These are phyloP conservation scores for Ascochyta lentis DNA, from an alignment of 2,329 filamentous ascomycete genomes.

Conservation along the genomic window DNA sequence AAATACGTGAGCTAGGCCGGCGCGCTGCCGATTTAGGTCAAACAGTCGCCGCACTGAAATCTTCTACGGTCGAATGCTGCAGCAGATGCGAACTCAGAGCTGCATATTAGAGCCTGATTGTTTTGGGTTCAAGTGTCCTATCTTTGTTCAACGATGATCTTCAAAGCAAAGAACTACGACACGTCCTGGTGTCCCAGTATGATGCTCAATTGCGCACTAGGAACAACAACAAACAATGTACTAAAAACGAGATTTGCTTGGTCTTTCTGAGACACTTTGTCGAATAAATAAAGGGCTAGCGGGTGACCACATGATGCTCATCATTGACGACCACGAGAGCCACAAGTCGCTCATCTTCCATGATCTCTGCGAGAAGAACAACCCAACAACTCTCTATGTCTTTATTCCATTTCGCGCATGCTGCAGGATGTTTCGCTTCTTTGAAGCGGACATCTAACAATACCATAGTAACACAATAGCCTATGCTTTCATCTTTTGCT, in stretches of 20 bases:
- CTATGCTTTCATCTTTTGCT: too few species aligned
- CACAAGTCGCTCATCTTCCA: not conserved
- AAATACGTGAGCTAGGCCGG: constrained; percentile 36
- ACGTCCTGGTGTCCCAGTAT: too few species aligned
- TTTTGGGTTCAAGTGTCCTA: too few species aligned
- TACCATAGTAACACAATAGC: too few species aligned
- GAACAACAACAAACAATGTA: not conserved
- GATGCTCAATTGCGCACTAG: too few species aligned
- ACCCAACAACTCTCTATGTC: not conserved
- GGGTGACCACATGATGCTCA: not conserved
- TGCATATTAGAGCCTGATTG: constrained; percentile 11
- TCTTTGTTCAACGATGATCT: too few species aligned
- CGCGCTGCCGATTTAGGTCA: constrained; percentile 44
- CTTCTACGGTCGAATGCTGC: constrained; percentile 41
- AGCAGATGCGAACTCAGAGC: constrained; percentile 50
- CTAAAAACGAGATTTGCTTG: not conserved
- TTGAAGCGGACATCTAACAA: too few species aligned
- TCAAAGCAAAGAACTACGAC: too few species aligned
- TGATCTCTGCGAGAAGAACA: not conserved
- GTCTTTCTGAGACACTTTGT: not conserved
- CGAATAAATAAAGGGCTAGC: not conserved
- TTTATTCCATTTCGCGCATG: too few species aligned
- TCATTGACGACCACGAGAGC: not conserved
- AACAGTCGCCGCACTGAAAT: constrained; percentile 44
- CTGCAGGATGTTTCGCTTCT: too few species aligned